Percentiles rank a stretch among this genome's conserved stretches.
These are phyloP conservation scores for Lachancea dasiensis DNA, from an alignment of 805 yeast species.

Conservation along the genomic window DNA sequence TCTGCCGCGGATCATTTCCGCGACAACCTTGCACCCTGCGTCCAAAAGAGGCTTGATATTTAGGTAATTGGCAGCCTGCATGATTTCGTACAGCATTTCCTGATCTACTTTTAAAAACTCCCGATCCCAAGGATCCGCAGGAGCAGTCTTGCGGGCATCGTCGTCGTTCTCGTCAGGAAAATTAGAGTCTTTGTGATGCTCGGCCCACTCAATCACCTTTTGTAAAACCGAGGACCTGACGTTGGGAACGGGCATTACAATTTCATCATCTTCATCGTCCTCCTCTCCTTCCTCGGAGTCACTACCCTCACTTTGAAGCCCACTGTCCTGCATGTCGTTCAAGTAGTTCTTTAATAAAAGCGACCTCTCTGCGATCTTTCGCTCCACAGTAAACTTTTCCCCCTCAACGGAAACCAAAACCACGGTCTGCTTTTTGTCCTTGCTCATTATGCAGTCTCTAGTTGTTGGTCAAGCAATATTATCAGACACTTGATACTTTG, in stretches of 20 bases:
- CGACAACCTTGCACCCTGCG: slow-evolving; percentile 76
- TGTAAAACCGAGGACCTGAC: slow-evolving; percentile 81
- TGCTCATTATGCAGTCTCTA: slow-evolving; percentile 9
- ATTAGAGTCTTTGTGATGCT: slow-evolving; percentile 77
- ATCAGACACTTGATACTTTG: too few relatives aligned
- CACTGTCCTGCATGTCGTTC: slow-evolving; percentile 55
- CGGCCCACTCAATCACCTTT: slow-evolving; percentile 95
- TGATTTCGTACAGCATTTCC: slow-evolving; percentile 77
- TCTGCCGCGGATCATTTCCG: slow-evolving; percentile 77
- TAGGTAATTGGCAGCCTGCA: slow-evolving; percentile 73
- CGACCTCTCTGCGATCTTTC: slow-evolving; percentile 81
- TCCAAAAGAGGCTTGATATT: slow-evolving; percentile 70
- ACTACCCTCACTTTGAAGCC: slow-evolving; percentile 53
- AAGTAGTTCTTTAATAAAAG: slow-evolving; percentile 80
- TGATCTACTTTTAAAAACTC: slow-evolving; percentile 91
- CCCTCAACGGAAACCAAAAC: slow-evolving; percentile 73
- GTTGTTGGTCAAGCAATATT: too few relatives aligned
- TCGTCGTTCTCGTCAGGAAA: slow-evolving; percentile 80
- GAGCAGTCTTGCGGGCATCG: slow-evolving; percentile 80
- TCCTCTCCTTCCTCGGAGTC: slow-evolving; percentile 41
- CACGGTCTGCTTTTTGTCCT: slow-evolving; percentile 30
- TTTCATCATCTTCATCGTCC: slow-evolving; percentile 52
- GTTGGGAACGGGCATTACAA: slow-evolving; percentile 84
- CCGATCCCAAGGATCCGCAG: slow-evolving; percentile 94
- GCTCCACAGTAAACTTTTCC: slow-evolving; percentile 69